These are phyloP conservation scores for Chytridiales sp. DNA, from an alignment of 371 early-diverging fungal genomes.

Conservation along the genomic window DNA sequence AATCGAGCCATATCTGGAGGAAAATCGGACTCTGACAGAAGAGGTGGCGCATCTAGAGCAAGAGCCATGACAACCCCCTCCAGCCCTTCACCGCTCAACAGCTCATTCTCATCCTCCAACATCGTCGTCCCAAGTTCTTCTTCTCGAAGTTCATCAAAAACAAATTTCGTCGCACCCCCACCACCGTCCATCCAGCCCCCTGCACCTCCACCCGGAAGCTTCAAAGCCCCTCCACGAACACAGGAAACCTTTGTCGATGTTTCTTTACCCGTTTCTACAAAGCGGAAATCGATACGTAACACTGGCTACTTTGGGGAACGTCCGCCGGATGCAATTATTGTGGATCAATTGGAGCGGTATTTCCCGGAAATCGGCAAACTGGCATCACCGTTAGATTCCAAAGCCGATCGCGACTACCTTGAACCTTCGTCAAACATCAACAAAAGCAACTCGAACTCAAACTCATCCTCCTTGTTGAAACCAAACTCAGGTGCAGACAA, in stretches of 20 bases:
- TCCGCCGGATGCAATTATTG: conserved; percentile 88
- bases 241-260: not conserved
- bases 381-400: not conserved
- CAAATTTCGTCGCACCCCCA: not conserved
- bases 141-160: not conserved
- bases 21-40: not conserved
- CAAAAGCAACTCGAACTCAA: not conserved
- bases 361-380: conserved; percentile 64
- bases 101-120: conserved; percentile 9
- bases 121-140: not conserved
- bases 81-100: conserved; percentile 7
- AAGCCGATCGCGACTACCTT: not conserved
- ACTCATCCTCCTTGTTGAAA: not conserved
- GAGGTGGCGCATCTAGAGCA: not conserved
- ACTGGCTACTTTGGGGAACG: conserved; percentile 91
- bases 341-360: conserved; percentile 80
- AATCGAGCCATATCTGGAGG: conserved; percentile 15
- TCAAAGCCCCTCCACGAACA: not conserved
- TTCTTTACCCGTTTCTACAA: conserved; percentile 4
- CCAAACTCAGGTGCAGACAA: not conserved
- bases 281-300: conserved; percentile 29
- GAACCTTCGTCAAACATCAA: not conserved
- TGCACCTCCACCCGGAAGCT: not conserved
- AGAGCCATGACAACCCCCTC: conserved; percentile 3
- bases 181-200: not conserved